These are phyloP conservation scores for Ogataea methylovora DNA, from an alignment of 805 yeast genomes.

Conservation along the genomic window DNA sequence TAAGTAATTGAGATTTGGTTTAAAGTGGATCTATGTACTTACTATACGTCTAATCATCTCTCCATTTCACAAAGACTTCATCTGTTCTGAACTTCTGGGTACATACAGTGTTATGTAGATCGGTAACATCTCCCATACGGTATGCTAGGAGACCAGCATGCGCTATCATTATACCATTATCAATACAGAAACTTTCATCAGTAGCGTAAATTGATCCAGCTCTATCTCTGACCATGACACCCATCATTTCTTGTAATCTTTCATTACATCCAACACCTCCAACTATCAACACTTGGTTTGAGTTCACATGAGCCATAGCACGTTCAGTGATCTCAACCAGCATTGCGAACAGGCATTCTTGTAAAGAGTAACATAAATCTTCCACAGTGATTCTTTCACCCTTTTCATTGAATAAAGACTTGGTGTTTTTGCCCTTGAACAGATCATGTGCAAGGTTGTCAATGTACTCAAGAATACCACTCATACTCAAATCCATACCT, in stretches of 20 bases:
- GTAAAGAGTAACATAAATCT: slow-evolving; percentile 88
- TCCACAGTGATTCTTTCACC: slow-evolving; percentile 62
- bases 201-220: slow-evolving; percentile 90
- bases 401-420: slow-evolving; percentile 30
- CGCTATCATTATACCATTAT: slow-evolving; percentile 98
- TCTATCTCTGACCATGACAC: slow-evolving; percentile 82
- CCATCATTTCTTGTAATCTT: slow-evolving; percentile 94
- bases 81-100: slow-evolving; percentile 94
- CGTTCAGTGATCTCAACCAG: slow-evolving; percentile 95
- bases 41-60: slow-evolving; percentile 39
- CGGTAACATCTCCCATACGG: slow-evolving; percentile 67
- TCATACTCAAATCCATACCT: slow-evolving; percentile 97
- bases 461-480: slow-evolving; percentile 84
- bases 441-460: slow-evolving; percentile 75
- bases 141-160: slow-evolving; percentile 90
- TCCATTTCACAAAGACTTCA: slow-evolving; percentile 86
- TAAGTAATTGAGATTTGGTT: too few relatives aligned
- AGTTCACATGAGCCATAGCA: slow-evolving; percentile 95
- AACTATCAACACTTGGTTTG: slow-evolving; percentile 84
- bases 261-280: slow-evolving; percentile 99
- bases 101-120: slow-evolving; percentile 67
- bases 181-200: slow-evolving; percentile 94
- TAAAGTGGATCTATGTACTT: neutral
- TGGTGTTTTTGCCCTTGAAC: slow-evolving; percentile 38
- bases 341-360: slow-evolving; percentile 92